Evolutionary conservation across 805 yeast species (phyloP).

Genomic region (Yamadazyma tumulicola): DNA sequence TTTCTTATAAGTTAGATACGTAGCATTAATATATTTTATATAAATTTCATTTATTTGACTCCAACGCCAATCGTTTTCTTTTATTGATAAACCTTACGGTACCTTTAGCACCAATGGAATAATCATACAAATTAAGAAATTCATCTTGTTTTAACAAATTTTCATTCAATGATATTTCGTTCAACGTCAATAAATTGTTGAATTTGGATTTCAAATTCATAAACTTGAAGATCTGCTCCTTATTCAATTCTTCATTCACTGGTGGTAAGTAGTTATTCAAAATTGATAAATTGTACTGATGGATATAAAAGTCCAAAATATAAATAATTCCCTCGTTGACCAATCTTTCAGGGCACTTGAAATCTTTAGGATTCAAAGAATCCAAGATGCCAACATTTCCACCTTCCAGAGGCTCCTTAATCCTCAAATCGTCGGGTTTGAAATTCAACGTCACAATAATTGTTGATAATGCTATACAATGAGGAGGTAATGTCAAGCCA

Average conservation of each 20-base stretch:
- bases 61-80: conserved; percentile 43
- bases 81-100: conserved; percentile 52
- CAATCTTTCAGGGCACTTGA: conserved; percentile 40
- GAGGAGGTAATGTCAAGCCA: conserved; percentile 68
- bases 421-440: conserved; percentile 28
- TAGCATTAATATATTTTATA: neutral
- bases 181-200: conserved; percentile 35
- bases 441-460: conserved; percentile 58
- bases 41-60: conserved; percentile 14
- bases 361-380: conserved; percentile 30
- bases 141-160: conserved; percentile 38
- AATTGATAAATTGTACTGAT: conserved; percentile 49
- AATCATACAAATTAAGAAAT: conserved; percentile 46
- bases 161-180: conserved; percentile 25
- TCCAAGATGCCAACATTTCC: conserved; percentile 22
- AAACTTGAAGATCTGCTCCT: conserved; percentile 45
- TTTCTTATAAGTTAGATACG: conserved; percentile 47
- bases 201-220: conserved; percentile 43
- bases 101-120: conserved; percentile 35
- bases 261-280: conserved; percentile 43
- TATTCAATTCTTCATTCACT: conserved; percentile 33
- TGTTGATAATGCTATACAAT: conserved; percentile 67
- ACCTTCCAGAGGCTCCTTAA: conserved; percentile 15
- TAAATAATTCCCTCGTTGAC: conserved; percentile 54
- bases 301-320: conserved; percentile 58